Base-by-base conservation (phyloP, 306 rosid species). In the Rosa persica region DNA sequence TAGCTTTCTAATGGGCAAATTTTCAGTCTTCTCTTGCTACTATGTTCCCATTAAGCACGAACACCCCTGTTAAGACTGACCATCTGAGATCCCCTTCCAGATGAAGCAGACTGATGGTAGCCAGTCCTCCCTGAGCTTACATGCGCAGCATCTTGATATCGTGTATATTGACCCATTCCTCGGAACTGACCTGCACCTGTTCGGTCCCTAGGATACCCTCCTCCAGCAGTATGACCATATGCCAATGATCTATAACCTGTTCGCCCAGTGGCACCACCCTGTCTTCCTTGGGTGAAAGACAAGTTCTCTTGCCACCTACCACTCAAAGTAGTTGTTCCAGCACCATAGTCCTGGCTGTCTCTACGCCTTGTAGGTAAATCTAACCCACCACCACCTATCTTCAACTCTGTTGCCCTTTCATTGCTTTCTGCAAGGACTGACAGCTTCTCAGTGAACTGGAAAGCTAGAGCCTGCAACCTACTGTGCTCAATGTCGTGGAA, bases 401-500 rank as follows among this genome's bases (percentile, higher is more conserved):
- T 89, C 36, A 91, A 88, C 79, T 91, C 97, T 13, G 72, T 73
- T 27, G 97, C 98, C 72, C 98, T 91, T 75, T 93, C 98, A 40
- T 93, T 93, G 74, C 89, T 90, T 87, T 90, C 98, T 4, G 90
- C 93, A 51, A 93, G 86, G 80, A 90, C 83, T 17, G 98, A 80
- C 73, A 93, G 76, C 80, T 93, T 92, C 79, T 93, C 96, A 10
- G 98, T 89, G 77, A 93, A 72, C 69, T 90, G 91, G 93, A 94
- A 94, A 43, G 93, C 90, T 75, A 94, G 62, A 3, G 89, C 90
- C 78, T 92, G 97, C 80, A 90, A 70, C 75, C 94, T 90, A 46
- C 89, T 79, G 85, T 84, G 80, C 55, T 86, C 89, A 39, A 85
- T 88, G 11, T 88, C 89, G 69, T 80, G 86, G 87, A 89, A 89